Conservation (phyloP, 805 yeast genomes). For the Tetrapisispora namnaoensis region DNA sequence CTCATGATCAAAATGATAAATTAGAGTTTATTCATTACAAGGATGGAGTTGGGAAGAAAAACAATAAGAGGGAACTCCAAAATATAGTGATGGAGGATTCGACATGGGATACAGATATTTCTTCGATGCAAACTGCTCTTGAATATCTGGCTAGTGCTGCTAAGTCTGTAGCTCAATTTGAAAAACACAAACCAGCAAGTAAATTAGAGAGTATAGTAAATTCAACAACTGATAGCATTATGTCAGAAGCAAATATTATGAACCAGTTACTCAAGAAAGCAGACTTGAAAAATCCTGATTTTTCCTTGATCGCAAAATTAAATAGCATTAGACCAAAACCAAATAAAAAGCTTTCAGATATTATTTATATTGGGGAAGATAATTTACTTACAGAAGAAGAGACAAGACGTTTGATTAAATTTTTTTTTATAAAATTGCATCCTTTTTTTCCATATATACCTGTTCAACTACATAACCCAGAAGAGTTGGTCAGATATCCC, state of each 20-base stretch:
- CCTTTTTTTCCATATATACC: constrained; percentile 90
- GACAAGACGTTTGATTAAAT: constrained; percentile 45
- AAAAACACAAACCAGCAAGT: neutral
- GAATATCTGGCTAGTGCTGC: constrained; percentile 72
- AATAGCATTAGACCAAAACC: constrained; percentile 28
- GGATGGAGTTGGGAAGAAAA: neutral
- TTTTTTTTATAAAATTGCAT: constrained; percentile 70
- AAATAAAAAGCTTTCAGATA: constrained; percentile 38
- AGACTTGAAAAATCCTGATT: neutral
- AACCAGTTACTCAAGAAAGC: constrained; percentile 18
- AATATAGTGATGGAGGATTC: neutral
- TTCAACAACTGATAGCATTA: neutral
- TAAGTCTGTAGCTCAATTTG: constrained; percentile 29
- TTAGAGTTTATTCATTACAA: neutral
- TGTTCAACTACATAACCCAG: constrained; percentile 53
- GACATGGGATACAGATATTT: constrained; percentile 20
- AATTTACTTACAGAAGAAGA: constrained; percentile 53
- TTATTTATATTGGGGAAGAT: constrained; percentile 46
- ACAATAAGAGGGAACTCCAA: neutral
- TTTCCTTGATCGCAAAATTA: constrained; percentile 25
- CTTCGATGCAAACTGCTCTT: constrained; percentile 49
- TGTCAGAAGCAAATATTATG: constrained; percentile 10
- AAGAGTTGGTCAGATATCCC: constrained; percentile 66
- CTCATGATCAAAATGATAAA: neutral
- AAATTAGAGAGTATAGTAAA: neutral